Base-by-base conservation (phyloP, 2,329 filamentous ascomycete species). In the Dactylellina parvicollis region DNA sequence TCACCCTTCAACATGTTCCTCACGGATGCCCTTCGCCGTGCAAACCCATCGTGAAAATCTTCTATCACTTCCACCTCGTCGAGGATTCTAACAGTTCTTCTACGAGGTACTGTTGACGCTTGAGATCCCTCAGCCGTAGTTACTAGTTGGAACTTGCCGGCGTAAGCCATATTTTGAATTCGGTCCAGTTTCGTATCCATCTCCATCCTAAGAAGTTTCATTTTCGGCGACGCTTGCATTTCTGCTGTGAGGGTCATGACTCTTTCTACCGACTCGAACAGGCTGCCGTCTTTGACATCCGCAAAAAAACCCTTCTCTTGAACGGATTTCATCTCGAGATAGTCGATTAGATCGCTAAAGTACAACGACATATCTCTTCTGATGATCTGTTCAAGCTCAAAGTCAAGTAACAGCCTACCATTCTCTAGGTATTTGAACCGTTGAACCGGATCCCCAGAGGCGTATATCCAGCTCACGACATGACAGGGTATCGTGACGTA, bases 391-490 rank as follows among this genome's bases (percentile, higher is more conserved):
- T 52, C 59, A 0, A 64, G 14, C 9, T 42, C 22, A 10, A 52
- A 14, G 14, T 52, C 32, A 2, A 64, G n/a, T 5, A 32, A 8
- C 4, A 26, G 20, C n/a, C 46, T 22, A 14, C 26, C 42, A 7
- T 42, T n/a, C 4, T 36, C 22, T 9, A 64, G 3, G 1, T 18
- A 9, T 1, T 54, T 32, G 14, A 52, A 64, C 1, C 30, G 20
- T 2, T 64, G 5, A 20, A 30, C 24, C 1, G 59, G 34, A 9
- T 40, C 32, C 16, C 32, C 36, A 9, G 34, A 30, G 1, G 59
- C 32, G 34, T 64, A 64, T 1, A 64, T 32, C 32, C 34, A 64
- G 16, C 32, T 26, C 2, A 64, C 22, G 9, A 64, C 38, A 0
- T 34, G 46, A 14, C 30, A 38, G 0, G 59, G 59, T 12, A 64